Evolutionary conservation across 2,329 filamentous ascomycete species (phyloP), one percentile per base, ranked within the genome.

Genomic region (Gnomoniopsis sp.): DNA sequence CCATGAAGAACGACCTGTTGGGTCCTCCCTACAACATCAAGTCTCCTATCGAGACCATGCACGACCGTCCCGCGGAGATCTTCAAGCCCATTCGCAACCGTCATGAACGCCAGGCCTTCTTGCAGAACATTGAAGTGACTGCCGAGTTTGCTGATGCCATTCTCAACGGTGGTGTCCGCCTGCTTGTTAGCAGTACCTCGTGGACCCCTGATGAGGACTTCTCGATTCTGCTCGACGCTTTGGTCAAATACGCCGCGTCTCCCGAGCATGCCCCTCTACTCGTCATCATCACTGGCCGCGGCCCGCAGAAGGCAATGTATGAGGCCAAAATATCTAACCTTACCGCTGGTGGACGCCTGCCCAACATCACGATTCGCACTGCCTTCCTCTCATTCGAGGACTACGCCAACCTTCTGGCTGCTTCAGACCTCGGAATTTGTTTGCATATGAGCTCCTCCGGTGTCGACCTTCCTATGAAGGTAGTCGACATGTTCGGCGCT

Each of bases 141-240:
- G 75, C 78, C 12, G 72, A 80, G 11, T 75, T 88, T 51, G 85
- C 85, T 0, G 70, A 81, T 8, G 77, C 82, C 53, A 83, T 93
- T 34, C 69, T 84, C 22, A 74, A 78, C 17, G 83, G 84, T 6
- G 77, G 77, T 10, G 83, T 84, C 55, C 86, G 83, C 33, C 80
- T 99, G 2, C 75, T 99, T 8, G 90, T 98, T 41, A 96, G 91
- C 75, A 95, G 92, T 59, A 99, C 95, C 0, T 97, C 93, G 12
- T 99, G 95, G 95, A 99, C 95, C 0, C 85, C 92, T 0, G 95
- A 99, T 68, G 95, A 99, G 72, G 93, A 99, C 72, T 98, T 99
- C 71, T 88, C 87, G 1, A 75, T 99, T 4, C 81, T 99, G 2
- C 87, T 99, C 3, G 86, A 92, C 53, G 93, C 92, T 0, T 79